phyloP scores from a whole-genome alignment of 805 yeast genomes.

The Wickerhamiella bombiphila region DNA sequence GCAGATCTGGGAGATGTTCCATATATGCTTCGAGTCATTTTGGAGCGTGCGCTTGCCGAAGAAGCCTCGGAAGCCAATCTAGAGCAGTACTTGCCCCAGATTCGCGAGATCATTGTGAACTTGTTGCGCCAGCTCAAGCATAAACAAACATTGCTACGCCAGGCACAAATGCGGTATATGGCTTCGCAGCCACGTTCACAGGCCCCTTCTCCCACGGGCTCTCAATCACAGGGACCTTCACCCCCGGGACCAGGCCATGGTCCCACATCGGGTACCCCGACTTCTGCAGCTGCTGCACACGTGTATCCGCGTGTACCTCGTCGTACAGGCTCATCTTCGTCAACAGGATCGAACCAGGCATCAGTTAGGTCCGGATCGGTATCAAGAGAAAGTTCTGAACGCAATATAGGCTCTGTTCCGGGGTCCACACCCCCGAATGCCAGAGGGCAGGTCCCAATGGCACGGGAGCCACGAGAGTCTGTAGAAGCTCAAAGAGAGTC shows the following conservation, averaged over 20 bases:
- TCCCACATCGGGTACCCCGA: too few species aligned
- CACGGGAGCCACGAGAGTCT: not conserved
- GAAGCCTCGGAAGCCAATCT: slow-evolving; percentile 71
- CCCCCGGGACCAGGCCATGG: too few species aligned
- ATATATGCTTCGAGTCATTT: slow-evolving; percentile 53
- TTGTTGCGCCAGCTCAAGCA: slow-evolving; percentile 64
- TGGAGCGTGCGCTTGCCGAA: slow-evolving; percentile 77
- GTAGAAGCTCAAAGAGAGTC: not conserved
- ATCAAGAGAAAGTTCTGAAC: not conserved
- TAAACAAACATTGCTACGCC: slow-evolving; percentile 48
- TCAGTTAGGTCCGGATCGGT: too few species aligned
- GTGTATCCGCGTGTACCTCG: too few species aligned
- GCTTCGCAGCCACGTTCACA: not conserved
- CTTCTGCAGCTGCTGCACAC: too few species aligned
- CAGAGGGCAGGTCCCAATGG: too few species aligned
- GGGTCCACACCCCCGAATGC: not conserved
- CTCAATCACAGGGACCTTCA: not conserved
- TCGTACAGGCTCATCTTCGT: not conserved
- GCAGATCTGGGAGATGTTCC: slow-evolving; percentile 84
- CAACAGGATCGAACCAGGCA: not conserved
- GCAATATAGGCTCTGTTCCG: not conserved
- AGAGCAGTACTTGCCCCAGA: slow-evolving; percentile 67
- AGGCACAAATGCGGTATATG: slow-evolving; percentile 1
- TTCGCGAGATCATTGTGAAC: slow-evolving; percentile 72
- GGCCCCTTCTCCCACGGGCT: too few species aligned